Conservation (phyloP, 2,329 filamentous ascomycete genomes). For the Ophiostoma ulmi region DNA sequence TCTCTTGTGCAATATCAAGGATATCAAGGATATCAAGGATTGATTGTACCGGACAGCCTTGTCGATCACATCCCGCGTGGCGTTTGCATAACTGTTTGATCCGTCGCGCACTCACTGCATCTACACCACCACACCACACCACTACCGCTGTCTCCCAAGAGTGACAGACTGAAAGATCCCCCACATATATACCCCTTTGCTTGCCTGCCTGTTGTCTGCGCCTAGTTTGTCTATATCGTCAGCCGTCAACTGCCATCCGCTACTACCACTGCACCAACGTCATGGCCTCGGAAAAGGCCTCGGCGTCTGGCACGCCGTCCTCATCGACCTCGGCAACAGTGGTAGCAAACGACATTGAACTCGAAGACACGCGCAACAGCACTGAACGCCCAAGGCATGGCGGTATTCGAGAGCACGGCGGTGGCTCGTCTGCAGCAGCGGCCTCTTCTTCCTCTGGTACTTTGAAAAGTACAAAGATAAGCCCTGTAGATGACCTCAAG, state of each 20-base stretch:
- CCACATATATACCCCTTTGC: neutral
- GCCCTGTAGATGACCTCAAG: slow-evolving; percentile 35
- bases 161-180: neutral
- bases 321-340: neutral
- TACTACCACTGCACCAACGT: neutral
- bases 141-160: neutral
- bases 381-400: slow-evolving; percentile 32
- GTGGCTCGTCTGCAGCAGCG: neutral
- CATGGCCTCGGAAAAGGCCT: slow-evolving; percentile 27
- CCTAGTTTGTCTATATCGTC: neutral
- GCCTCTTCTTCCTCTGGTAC: slow-evolving; percentile 5
- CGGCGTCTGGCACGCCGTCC: slow-evolving; percentile 30
- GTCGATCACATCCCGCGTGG: slow-evolving; percentile 1
- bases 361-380: slow-evolving; percentile 30
- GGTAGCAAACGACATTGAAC: slow-evolving; percentile 30
- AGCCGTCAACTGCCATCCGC: neutral
- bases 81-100: neutral
- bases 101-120: neutral
- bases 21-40: no score
- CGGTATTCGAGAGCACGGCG: slow-evolving; percentile 22
- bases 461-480: slow-evolving; percentile 10
- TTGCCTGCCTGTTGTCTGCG: neutral
- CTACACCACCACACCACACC: neutral
- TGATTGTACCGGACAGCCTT: neutral
- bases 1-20: neutral